phyloP scores from a whole-genome alignment of 768 basidiomycete genomes.

The Phylloporus rhodoxanthus region DNA sequence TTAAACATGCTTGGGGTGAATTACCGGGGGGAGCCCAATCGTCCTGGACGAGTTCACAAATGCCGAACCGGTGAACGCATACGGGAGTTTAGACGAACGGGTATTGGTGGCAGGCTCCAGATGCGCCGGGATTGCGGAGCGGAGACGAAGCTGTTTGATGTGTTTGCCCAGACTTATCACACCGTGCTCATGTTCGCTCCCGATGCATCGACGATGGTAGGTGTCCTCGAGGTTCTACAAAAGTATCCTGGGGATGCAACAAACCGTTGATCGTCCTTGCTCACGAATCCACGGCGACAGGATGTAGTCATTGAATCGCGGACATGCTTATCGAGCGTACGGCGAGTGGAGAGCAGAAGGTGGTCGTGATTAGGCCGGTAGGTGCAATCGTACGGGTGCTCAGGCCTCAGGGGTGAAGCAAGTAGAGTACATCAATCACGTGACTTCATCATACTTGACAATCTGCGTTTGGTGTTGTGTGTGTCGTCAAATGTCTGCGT shows the following conservation, averaged over 20 bases:
- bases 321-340: constrained; percentile 37
- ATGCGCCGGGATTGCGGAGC: constrained; percentile 3
- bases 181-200: constrained; percentile 28
- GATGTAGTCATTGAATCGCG: constrained; percentile 34
- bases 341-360: constrained; percentile 24
- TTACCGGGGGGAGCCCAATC: constrained; percentile 46
- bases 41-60: constrained; percentile 33
- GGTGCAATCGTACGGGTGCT: constrained; percentile 27
- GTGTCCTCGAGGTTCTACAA: constrained; percentile 7
- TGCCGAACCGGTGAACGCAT: constrained; percentile 3
- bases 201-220: constrained; percentile 1
- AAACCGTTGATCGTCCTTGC: constrained; percentile 14
- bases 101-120: constrained; percentile 12
- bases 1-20: constrained; percentile 47
- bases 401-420: constrained; percentile 11
- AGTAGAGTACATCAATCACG: constrained; percentile 11
- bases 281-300: constrained; percentile 4
- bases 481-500: constrained; percentile 40
- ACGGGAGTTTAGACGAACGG: constrained; percentile 1
- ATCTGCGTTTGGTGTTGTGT: constrained; percentile 1
- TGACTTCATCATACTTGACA: not conserved
- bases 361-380: constrained; percentile 38
- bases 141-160: constrained; percentile 1
- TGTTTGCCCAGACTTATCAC: not conserved
- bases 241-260: constrained; percentile 1